Evolutionary conservation across 2,329 filamentous ascomycete genomes (phyloP).

Genomic region (Xylariaceae sp.): DNA sequence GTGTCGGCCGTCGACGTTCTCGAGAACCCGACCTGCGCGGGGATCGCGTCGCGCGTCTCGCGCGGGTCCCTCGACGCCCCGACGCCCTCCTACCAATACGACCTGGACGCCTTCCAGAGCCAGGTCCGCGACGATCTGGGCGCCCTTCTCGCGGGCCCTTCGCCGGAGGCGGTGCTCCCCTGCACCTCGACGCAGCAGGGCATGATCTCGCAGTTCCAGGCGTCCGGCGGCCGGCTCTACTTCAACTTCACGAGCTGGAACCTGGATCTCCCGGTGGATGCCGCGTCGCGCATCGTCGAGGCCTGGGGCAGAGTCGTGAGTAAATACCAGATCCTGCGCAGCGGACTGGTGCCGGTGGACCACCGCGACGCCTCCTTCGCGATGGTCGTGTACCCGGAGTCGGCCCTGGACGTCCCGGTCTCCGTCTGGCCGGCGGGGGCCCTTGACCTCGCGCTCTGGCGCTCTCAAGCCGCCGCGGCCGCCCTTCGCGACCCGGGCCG

Average conservation of each 20-base stretch:
- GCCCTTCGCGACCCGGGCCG: conserved; percentile 38
- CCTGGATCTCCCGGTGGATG: conserved; percentile 34
- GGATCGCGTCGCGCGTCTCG: conserved; percentile 17
- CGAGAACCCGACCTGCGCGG: conserved; percentile 44
- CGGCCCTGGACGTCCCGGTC: conserved; percentile 11
- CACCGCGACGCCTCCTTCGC: conserved; percentile 57
- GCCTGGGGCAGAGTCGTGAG: conserved; percentile 53
- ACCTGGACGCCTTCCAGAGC: conserved; percentile 32
- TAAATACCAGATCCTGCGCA: conserved; percentile 65
- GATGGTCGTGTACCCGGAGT: conserved; percentile 57
- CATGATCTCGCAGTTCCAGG: conserved; percentile 68
- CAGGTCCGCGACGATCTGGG: conserved; percentile 24
- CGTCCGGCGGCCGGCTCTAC: conserved; percentile 61
- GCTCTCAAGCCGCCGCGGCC: conserved; percentile 18
- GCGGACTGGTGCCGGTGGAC: conserved; percentile 60
- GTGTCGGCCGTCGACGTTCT: conserved; percentile 69
- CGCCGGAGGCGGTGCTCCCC: conserved; percentile 55
- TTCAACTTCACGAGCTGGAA: conserved; percentile 62
- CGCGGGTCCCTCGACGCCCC: too few relatives aligned
- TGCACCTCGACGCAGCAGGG: conserved; percentile 75
- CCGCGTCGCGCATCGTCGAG: conserved; percentile 32
- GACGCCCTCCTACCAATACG: conserved; percentile 19
- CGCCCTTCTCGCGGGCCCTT: conserved; percentile 4
- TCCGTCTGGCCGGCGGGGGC: conserved; percentile 8
- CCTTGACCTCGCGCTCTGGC: conserved; percentile 32